Evolutionary conservation across 345 rosid species (phyloP).

Genomic region (Passiflora organensis): DNA sequence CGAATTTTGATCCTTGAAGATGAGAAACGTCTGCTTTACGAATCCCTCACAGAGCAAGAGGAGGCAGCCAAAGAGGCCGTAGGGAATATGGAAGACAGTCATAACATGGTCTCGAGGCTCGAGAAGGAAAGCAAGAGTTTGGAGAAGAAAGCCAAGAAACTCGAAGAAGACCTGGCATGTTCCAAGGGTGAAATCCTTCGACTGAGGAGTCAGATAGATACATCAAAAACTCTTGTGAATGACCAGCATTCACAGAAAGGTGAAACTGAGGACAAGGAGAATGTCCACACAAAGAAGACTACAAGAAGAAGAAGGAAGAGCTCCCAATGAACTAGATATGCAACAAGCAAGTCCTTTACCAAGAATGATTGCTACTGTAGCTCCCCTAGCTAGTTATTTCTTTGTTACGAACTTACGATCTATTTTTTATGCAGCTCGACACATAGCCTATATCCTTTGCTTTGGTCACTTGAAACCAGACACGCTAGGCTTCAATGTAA

Average conservation of each 20-base stretch:
- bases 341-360: background rate
- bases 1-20: slow-evolving; percentile 54
- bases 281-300: slow-evolving; percentile 46
- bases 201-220: slow-evolving; percentile 53
- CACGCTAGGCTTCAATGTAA: no score
- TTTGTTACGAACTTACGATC: no score
- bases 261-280: slow-evolving; percentile 28
- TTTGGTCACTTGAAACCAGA: no score
- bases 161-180: slow-evolving; percentile 64
- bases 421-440: no score
- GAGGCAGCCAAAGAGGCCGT: slow-evolving; percentile 52
- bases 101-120: slow-evolving; percentile 66
- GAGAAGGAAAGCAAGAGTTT: slow-evolving; percentile 75
- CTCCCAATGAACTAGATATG: slow-evolving; percentile 24
- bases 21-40: slow-evolving; percentile 76
- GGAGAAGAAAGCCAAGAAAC: slow-evolving; percentile 69
- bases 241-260: slow-evolving; percentile 25
- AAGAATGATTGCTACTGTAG: background rate
- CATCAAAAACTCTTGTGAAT: slow-evolving; percentile 32
- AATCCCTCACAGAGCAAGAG: slow-evolving; percentile 62
- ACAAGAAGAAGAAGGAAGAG: slow-evolving; percentile 55
- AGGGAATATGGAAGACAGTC: slow-evolving; percentile 91
- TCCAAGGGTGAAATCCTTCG: slow-evolving; percentile 87
- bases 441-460: no score
- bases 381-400: no score